A percentile compares a stretch with the other conserved stretches of the same genome.
Evolutionary conservation across 768 basidiomycete species (phyloP).

Genomic region (Boletus bicolor): DNA sequence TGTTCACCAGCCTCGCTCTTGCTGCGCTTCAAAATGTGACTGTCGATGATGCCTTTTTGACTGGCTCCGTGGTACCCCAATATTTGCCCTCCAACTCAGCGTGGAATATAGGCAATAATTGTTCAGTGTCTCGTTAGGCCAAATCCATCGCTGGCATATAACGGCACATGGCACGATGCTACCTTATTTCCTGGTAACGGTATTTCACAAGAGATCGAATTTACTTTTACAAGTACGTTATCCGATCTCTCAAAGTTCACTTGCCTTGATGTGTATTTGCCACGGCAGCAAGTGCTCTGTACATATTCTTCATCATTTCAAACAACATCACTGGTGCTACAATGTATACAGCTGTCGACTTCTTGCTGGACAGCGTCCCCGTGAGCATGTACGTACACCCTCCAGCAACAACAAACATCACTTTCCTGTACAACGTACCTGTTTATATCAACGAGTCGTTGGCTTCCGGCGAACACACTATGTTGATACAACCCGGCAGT

Average conservation of each 20-base stretch:
- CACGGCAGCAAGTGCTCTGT: background rate
- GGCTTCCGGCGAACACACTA: too few relatives aligned
- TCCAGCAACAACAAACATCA: too few relatives aligned
- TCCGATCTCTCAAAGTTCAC: too few relatives aligned
- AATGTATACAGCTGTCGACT: too few relatives aligned
- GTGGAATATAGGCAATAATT: too few relatives aligned
- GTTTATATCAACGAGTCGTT: too few relatives aligned
- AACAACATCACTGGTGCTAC: background rate
- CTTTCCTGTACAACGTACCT: too few relatives aligned
- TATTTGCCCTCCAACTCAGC: conserved; percentile 3
- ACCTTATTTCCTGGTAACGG: background rate
- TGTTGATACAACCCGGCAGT: too few relatives aligned
- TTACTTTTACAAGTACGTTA: conserved; percentile 10
- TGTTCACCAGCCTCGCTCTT: background rate
- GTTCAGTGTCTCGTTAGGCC: background rate
- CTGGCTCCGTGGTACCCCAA: conserved; percentile 1
- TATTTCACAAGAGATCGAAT: background rate
- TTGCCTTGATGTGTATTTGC: too few relatives aligned
- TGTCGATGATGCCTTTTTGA: conserved; percentile 6
- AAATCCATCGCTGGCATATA: background rate
- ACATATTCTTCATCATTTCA: conserved; percentile 19
- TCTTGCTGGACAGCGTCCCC: too few relatives aligned
- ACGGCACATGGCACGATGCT: conserved; percentile 19
- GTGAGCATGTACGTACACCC: too few relatives aligned
- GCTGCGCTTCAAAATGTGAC: conserved; percentile 2